Conservation (phyloP, 805 yeast species). For the Candida quercuum region DNA sequence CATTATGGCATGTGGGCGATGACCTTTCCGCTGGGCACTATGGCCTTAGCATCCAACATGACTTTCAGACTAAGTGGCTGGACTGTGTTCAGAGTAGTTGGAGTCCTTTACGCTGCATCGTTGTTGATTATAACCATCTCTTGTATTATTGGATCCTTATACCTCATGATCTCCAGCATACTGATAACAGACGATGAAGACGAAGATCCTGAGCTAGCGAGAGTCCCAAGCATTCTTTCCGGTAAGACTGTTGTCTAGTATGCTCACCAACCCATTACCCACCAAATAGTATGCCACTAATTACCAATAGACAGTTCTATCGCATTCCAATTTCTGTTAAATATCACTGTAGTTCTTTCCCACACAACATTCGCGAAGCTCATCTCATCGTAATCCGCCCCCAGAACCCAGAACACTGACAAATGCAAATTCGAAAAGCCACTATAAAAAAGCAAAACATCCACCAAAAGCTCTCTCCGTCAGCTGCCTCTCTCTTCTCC, state of each 20-base stretch:
- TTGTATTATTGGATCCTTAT: constrained; percentile 7
- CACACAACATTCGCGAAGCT: no score
- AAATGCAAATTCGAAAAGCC: background rate
- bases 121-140: constrained; percentile 34
- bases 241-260: background rate
- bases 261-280: no score
- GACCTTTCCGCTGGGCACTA: constrained; percentile 88
- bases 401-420: no score
- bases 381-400: no score
- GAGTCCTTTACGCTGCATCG: constrained; percentile 53
- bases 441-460: background rate
- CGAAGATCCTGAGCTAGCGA: no score
- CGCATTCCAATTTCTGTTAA: no score
- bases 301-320: no score
- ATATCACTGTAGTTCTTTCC: no score
- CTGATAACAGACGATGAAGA: no score
- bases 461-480: background rate
- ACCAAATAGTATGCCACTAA: no score
- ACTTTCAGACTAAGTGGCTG: constrained; percentile 45
- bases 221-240: no score
- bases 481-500: background rate
- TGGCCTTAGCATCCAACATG: constrained; percentile 55
- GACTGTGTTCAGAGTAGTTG: constrained; percentile 54
- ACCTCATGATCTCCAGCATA: no score
- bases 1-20: constrained; percentile 70